phyloP scores from a whole-genome alignment of 164 flowering plant genomes.

The Stephania yunnanensis region DNA sequence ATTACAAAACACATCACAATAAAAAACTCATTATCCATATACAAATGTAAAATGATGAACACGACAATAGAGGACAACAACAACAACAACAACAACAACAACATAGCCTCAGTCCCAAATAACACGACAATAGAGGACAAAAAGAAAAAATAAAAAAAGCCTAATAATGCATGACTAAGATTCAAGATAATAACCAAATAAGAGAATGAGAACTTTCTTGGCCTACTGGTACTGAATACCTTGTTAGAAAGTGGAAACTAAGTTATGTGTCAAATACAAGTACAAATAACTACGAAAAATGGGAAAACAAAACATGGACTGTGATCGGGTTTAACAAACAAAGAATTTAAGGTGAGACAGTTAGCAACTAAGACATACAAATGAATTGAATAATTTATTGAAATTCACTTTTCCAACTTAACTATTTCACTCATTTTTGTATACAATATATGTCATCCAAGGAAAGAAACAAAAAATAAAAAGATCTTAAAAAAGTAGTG shows the following conservation, averaged over 20 bases:
- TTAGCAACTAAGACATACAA: neutral
- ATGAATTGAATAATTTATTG: neutral
- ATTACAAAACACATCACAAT: neutral
- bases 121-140: too few species aligned
- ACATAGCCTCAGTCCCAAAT: too few species aligned
- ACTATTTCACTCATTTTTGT: neutral
- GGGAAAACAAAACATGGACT: too few species aligned
- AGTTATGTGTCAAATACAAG: neutral
- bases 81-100: too few species aligned
- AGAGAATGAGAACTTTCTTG: too few species aligned
- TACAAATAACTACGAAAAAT: neutral
- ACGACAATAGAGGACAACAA: too few species aligned
- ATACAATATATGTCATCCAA: neutral
- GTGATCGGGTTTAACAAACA: neutral
- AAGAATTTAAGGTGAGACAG: neutral
- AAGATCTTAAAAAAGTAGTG: neutral
- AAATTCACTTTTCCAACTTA: neutral
- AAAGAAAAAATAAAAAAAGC: too few species aligned
- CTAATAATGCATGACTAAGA: too few species aligned
- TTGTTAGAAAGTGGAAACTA: too few species aligned
- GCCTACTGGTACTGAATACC: too few species aligned
- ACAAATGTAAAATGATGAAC: neutral
- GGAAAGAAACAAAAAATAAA: neutral
- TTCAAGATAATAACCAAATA: too few species aligned
- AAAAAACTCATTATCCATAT: neutral